These are phyloP conservation scores for Trypanosoma caninum DNA, from an alignment of 208 protist genomes.

Conservation along the genomic window DNA sequence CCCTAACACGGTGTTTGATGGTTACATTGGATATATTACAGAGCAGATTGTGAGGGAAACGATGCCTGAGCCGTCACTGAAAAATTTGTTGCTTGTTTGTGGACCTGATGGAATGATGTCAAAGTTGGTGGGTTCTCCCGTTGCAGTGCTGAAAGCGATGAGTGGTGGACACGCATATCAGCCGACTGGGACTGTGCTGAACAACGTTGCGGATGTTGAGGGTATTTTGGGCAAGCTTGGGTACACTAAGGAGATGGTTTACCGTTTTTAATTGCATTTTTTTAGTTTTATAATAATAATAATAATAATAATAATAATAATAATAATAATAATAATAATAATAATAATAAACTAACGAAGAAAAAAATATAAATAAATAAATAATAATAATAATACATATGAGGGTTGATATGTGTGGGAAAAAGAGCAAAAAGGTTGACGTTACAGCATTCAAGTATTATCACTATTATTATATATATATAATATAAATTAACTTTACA, in stretches of 20 bases:
- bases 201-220: slow-evolving; percentile 75
- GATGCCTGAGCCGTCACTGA: slow-evolving; percentile 66
- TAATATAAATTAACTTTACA: no score
- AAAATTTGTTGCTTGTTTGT: slow-evolving; percentile 84
- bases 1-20: slow-evolving; percentile 63
- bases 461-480: no score
- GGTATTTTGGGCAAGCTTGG: slow-evolving; percentile 67
- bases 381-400: no score
- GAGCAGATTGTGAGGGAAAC: slow-evolving; percentile 62
- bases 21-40: slow-evolving; percentile 77
- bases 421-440: no score
- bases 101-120: slow-evolving; percentile 87
- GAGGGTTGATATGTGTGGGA: no score
- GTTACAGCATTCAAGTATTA: no score
- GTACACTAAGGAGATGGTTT: slow-evolving; percentile 81
- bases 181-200: slow-evolving; percentile 66
- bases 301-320: not conserved
- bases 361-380: no score
- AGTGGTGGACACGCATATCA: slow-evolving; percentile 73
- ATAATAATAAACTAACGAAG: not conserved
- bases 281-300: not conserved
- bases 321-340: not conserved
- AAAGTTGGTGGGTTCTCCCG: slow-evolving; percentile 55
- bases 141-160: slow-evolving; percentile 60
- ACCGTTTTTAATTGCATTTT: slow-evolving; percentile 62